These are phyloP conservation scores for Avena atlantica DNA, from an alignment of 176 grass and related monocot species.

Conservation along the genomic window DNA sequence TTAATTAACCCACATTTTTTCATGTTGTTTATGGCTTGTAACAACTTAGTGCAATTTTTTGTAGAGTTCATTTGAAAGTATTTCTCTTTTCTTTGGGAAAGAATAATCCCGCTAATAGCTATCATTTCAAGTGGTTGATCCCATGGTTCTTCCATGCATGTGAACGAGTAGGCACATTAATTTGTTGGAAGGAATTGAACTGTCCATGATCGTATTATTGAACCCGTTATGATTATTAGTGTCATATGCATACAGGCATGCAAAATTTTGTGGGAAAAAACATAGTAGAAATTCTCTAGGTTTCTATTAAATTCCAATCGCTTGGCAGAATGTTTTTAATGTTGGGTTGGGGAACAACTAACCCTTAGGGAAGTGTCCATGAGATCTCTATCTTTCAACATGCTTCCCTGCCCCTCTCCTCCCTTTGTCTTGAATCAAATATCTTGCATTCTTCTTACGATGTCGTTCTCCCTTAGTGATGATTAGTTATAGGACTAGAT, in stretches of 20 bases:
- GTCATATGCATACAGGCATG: neutral
- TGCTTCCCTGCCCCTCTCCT: too few relatives aligned
- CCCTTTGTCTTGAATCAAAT: too few relatives aligned
- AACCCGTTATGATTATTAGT: neutral
- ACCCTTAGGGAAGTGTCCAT: neutral
- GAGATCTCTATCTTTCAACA: neutral
- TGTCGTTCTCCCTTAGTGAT: too few relatives aligned
- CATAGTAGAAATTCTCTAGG: neutral
- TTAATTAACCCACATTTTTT: too few relatives aligned
- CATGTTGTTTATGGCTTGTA: too few relatives aligned
- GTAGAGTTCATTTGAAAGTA: too few relatives aligned
- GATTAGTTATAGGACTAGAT: too few relatives aligned
- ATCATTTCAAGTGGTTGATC: neutral
- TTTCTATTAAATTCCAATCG: neutral
- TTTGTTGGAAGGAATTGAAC: neutral
- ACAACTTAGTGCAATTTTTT: too few relatives aligned
- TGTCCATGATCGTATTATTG: neutral
- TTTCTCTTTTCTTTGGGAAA: too few relatives aligned
- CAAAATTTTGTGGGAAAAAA: too few relatives aligned
- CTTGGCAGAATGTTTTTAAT: neutral
- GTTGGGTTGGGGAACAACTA: neutral
- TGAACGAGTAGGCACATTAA: neutral
- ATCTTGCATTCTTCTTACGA: too few relatives aligned
- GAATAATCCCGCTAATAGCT: too few relatives aligned
- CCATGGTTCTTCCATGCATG: neutral